Percentiles rank a stretch among this genome's conserved stretches.
These are phyloP conservation scores for Oryza punctata DNA, from an alignment of 176 grass and related monocot species.

Conservation along the genomic window DNA sequence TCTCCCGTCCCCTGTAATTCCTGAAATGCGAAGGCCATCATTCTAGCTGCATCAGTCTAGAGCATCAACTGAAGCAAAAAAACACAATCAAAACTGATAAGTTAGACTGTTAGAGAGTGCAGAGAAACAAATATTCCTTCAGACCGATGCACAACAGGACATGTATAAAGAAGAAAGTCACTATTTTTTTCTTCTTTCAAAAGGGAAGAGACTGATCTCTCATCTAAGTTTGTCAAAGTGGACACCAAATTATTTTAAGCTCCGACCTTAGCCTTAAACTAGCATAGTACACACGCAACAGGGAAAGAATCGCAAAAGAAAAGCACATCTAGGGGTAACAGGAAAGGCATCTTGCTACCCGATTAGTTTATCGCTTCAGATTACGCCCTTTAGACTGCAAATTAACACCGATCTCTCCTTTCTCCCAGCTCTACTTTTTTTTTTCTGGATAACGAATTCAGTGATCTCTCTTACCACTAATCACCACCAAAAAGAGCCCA, in stretches of 20 bases:
- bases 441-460: not conserved
- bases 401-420: not conserved
- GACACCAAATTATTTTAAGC: not conserved
- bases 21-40: slow-evolving; percentile 52
- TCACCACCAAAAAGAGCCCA: not conserved
- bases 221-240: not conserved
- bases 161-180: not conserved
- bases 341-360: not conserved
- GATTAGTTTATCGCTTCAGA: slow-evolving; percentile 22
- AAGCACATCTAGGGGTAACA: not conserved
- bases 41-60: not conserved
- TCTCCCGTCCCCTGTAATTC: slow-evolving; percentile 90
- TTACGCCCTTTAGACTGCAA: not conserved
- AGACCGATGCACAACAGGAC: not conserved
- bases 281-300: not conserved
- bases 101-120: not conserved
- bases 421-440: not conserved
- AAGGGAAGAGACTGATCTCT: not conserved
- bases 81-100: not conserved
- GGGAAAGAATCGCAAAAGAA: not conserved
- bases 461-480: slow-evolving; percentile 16
- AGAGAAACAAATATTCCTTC: not conserved
- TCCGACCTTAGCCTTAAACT: not conserved
- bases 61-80: not conserved
- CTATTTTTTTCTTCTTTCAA: not conserved